These are phyloP conservation scores for Blastobotrys malaysiensis DNA, from an alignment of 1,139 yeast species.

Conservation along the genomic window DNA sequence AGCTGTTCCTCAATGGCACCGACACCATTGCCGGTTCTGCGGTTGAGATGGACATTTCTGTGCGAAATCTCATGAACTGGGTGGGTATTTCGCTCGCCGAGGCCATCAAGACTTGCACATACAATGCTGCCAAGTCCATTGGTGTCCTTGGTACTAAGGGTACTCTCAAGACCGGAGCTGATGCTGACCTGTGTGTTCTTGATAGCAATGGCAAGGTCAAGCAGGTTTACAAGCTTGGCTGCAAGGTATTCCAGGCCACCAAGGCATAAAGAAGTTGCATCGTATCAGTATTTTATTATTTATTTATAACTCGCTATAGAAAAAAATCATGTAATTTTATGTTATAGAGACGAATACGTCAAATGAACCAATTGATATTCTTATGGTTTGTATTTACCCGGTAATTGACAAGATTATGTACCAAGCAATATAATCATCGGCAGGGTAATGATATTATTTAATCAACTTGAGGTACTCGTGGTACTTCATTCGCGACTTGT, in stretches of 20 bases:
- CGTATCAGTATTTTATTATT: neutral
- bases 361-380: neutral
- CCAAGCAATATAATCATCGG: too few relatives aligned
- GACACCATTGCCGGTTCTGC: slow-evolving; percentile 62
- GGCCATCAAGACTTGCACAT: slow-evolving; percentile 54
- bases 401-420: too few relatives aligned
- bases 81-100: slow-evolving; percentile 46
- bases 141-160: slow-evolving; percentile 46
- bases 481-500: slow-evolving; percentile 27
- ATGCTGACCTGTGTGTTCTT: slow-evolving; percentile 54
- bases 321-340: neutral
- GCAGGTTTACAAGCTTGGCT: slow-evolving; percentile 50
- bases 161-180: slow-evolving; percentile 49
- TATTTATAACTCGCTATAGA: neutral
- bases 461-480: slow-evolving; percentile 23
- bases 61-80: slow-evolving; percentile 52
- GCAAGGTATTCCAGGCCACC: slow-evolving; percentile 29
- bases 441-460: neutral
- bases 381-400: neutral
- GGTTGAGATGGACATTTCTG: slow-evolving; percentile 50
- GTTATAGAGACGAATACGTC: neutral
- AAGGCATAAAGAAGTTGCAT: slow-evolving; percentile 3
- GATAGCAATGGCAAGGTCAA: slow-evolving; percentile 44
- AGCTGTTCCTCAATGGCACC: slow-evolving; percentile 49
- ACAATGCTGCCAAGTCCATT: slow-evolving; percentile 50